Conservation (phyloP, 768 basidiomycete species). For the Postia placenta region DNA sequence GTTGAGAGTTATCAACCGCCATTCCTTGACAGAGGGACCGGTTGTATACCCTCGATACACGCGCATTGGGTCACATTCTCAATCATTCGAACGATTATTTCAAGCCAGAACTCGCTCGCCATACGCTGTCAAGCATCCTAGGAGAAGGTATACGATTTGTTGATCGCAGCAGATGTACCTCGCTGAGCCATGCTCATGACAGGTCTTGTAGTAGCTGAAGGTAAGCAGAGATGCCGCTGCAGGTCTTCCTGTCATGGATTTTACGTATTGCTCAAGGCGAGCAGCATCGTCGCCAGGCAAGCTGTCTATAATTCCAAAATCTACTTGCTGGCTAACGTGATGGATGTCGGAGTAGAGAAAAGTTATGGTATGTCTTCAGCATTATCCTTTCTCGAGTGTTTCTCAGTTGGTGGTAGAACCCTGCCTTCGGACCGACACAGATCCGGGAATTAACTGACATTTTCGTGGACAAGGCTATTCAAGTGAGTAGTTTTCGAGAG, state of each 20-base stretch:
- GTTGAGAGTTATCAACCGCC: neutral
- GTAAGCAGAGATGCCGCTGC: neutral
- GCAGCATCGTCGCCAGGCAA: neutral
- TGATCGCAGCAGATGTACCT: too few species aligned
- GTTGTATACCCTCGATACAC: conserved; percentile 37
- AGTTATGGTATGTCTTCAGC: neutral
- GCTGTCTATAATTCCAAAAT: too few species aligned
- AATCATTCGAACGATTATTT: conserved; percentile 50
- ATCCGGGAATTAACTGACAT: conserved; percentile 50
- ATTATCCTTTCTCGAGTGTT: neutral
- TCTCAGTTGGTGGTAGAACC: conserved; percentile 42
- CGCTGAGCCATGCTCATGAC: neutral
- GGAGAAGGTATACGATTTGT: conserved; percentile 25
- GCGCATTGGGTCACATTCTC: conserved; percentile 63
- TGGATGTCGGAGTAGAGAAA: too few species aligned
- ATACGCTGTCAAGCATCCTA: conserved; percentile 34
- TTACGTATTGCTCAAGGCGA: too few species aligned
- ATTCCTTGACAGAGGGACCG: neutral
- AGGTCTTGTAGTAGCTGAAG: neutral
- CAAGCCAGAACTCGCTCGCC: conserved; percentile 40
- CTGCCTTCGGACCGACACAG: conserved; percentile 58
- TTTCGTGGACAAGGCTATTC: conserved; percentile 48
- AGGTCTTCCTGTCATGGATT: too few species aligned
- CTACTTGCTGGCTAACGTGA: too few species aligned
- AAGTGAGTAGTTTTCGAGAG: conserved; percentile 26